Base-by-base conservation (phyloP, 2,329 filamentous ascomycete species). In the Aspergillus brasiliensis region DNA sequence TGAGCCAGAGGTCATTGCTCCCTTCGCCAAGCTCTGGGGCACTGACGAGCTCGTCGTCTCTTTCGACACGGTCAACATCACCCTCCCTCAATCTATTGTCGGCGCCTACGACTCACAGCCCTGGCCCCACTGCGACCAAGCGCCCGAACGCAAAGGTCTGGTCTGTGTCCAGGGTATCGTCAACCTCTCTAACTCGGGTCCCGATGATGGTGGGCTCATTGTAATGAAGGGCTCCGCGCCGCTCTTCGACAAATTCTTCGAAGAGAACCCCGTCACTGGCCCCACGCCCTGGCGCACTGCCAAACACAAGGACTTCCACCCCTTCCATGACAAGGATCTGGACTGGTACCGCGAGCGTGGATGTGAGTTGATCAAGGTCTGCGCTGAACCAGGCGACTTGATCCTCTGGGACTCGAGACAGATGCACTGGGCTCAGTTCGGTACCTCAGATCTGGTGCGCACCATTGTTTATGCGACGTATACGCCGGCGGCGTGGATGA, bases 401-500 rank as follows among this genome's bases (percentile, higher is more conserved):
- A 54, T 54, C 15, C 38, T 54, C 15, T 54, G 51, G 51, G 51
- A 54, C 51, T 54, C 51, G 37, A 40, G 51, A n/a, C 51, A 54
- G 51, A 42, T 54, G n/a, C 51, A 54, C 23, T 54, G 51, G 51
- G 51, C 51, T 8, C 51, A 31, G 37, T 54, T 54, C 27, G 51
- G 51, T 2, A 38, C 28, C 23, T 54, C 51, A n/a, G 51, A 54
- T 10, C n/a, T 54, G 3, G 51, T 54, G 51, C 51, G 51, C 10
- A 44, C 51, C 8, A 54, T 54, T 21, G 51, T 54, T 4, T 54
- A 54, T 31, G 37, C 37, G 15, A 54, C 51, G 8, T 54, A 54
- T 37, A 54, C 51, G 25, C 51, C 51, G 8, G 51, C 51, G 15
- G 25, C 15, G 8, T 54, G 51, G 51, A 54, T 54, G 51, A n/a